Evolutionary conservation across 805 yeast genomes (phyloP).

Genomic region (Teunomyces lycoperdinae): DNA sequence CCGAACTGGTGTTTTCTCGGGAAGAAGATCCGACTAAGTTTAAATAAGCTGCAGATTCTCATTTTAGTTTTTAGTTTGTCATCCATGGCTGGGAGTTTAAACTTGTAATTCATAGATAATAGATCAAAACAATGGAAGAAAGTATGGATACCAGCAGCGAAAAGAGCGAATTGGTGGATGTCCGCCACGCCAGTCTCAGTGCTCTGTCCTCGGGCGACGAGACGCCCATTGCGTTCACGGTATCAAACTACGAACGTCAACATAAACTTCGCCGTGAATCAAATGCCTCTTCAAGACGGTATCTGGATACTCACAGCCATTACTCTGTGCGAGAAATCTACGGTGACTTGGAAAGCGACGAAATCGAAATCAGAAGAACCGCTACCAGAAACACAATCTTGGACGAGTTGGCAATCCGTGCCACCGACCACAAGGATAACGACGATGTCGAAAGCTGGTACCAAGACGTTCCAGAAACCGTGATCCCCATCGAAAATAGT

Average conservation of each 20-base stretch:
- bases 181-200: slow-evolving; percentile 3
- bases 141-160: slow-evolving; percentile 1
- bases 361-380: slow-evolving; percentile 29
- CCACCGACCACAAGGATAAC: slow-evolving; percentile 8
- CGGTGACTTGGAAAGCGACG: slow-evolving; percentile 28
- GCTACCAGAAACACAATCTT: slow-evolving; percentile 31
- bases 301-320: slow-evolving; percentile 1
- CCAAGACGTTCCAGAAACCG: slow-evolving; percentile 18
- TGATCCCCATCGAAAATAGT: slow-evolving; percentile 36
- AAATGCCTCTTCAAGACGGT: slow-evolving; percentile 10
- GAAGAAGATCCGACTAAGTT: neutral
- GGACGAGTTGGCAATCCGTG: slow-evolving; percentile 11
- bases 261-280: slow-evolving; percentile 15
- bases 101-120: too few species aligned
- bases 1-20: neutral
- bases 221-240: slow-evolving; percentile 1
- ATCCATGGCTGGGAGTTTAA: too few species aligned
- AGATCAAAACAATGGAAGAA: neutral
- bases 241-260: neutral
- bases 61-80: too few species aligned
- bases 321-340: slow-evolving; percentile 31
- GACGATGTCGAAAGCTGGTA: slow-evolving; percentile 6
- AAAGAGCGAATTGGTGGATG: neutral
- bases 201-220: slow-evolving; percentile 13
- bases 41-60: neutral